Evolutionary conservation across 2,329 filamentous ascomycete species (phyloP).

Genomic region (Apiospora sp.): DNA sequence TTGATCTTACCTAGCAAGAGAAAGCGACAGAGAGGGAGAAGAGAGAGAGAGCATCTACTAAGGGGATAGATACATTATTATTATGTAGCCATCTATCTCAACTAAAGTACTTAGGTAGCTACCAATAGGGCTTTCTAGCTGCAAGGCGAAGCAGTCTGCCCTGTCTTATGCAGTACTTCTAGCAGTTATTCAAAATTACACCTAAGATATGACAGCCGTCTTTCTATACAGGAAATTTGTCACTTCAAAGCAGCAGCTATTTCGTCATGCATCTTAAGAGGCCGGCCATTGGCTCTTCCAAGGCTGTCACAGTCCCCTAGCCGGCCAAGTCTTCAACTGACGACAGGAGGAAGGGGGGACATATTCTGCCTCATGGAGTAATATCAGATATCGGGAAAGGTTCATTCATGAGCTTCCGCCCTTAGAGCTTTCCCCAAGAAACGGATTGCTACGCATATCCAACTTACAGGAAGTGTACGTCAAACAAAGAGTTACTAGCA

Average conservation of each 20-base stretch:
- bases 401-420: not conserved
- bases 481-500: not conserved
- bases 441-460: not conserved
- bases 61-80: not conserved
- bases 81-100: constrained; percentile 8
- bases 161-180: not conserved
- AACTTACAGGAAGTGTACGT: not conserved
- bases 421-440: not conserved
- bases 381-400: not conserved
- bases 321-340: not conserved
- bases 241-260: not conserved
- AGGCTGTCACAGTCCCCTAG: not conserved
- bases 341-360: not conserved
- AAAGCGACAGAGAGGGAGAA: not conserved
- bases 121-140: not conserved
- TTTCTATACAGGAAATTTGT: not conserved
- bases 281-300: not conserved
- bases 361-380: not conserved
- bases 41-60: not conserved
- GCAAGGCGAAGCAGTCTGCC: constrained; percentile 12
- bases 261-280: not conserved
- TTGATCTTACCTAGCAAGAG: not conserved
- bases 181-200: constrained; percentile 7
- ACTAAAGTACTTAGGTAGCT: not conserved
- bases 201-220: not conserved